A percentile compares a stretch with the other conserved stretches of the same genome.
These are phyloP conservation scores for Coemansia sp. DNA, from an alignment of 192 early-diverging fungal genomes.

Conservation along the genomic window DNA sequence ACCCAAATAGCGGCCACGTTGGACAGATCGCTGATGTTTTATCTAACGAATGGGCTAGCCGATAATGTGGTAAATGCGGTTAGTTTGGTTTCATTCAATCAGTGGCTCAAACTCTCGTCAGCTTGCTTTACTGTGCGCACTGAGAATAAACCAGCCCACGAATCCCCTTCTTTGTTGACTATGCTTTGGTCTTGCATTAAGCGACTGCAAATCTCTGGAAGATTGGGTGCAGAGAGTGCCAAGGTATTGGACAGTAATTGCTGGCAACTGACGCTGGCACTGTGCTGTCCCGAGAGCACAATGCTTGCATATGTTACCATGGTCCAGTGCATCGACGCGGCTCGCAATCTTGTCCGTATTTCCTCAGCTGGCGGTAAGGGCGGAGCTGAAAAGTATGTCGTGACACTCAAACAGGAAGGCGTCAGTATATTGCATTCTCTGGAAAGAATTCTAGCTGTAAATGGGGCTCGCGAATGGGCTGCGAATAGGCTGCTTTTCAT, in stretches of 20 bases:
- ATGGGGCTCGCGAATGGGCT: slow-evolving; percentile 20
- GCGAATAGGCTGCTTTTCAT: slow-evolving; percentile 18
- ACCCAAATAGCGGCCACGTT: slow-evolving; percentile 24
- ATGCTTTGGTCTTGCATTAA: slow-evolving; percentile 29
- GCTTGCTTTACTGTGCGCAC: background rate
- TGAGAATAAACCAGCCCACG: background rate
- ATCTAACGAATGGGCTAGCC: background rate
- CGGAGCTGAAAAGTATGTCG: background rate
- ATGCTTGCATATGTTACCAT: slow-evolving; percentile 29
- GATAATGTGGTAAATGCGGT: slow-evolving; percentile 2
- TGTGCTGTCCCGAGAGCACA: slow-evolving; percentile 25
- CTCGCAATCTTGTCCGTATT: slow-evolving; percentile 14
- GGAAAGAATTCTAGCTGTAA: slow-evolving; percentile 14
- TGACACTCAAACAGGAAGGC: slow-evolving; percentile 22
- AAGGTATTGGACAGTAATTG: background rate
- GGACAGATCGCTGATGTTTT: slow-evolving; percentile 15
- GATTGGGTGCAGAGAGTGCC: background rate
- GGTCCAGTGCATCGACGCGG: slow-evolving; percentile 16
- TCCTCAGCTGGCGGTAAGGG: background rate
- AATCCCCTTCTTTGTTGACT: slow-evolving; percentile 11
- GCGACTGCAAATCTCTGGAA: background rate
- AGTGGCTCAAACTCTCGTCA: slow-evolving; percentile 26
- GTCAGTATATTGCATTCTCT: slow-evolving; percentile 14
- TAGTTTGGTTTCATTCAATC: slow-evolving; percentile 3
- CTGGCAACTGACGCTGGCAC: slow-evolving; percentile 31